Conservation (phyloP, 2,329 filamentous ascomycete genomes). For the Ceratocystis albifundus region DNA sequence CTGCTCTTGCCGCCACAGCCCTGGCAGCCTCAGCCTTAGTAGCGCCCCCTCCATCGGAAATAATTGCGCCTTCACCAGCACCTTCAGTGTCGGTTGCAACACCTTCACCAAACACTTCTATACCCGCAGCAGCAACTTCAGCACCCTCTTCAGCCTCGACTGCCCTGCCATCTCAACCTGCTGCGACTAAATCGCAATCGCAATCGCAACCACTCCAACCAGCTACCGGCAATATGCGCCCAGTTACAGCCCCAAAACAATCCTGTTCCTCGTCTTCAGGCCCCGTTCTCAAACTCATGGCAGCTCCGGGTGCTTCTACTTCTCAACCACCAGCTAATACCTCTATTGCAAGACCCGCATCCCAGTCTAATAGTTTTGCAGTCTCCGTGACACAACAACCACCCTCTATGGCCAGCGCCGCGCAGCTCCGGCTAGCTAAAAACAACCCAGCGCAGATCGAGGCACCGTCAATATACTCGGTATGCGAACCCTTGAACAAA, state of each 20-base stretch:
- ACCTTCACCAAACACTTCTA: background rate
- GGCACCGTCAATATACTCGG: slow-evolving; percentile 51
- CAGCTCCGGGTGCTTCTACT: background rate
- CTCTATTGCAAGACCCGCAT: background rate
- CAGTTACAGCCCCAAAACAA: background rate
- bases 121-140: background rate
- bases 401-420: background rate
- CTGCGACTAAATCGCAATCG: background rate
- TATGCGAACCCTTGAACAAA: slow-evolving; percentile 29
- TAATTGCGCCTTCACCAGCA: background rate
- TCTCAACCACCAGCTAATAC: background rate
- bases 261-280: background rate
- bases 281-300: slow-evolving; percentile 8
- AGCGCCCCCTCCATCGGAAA: background rate
- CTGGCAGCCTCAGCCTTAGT: slow-evolving; percentile 1
- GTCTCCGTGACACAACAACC: background rate
- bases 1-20: background rate
- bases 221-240: background rate
- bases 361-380: background rate
- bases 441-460: slow-evolving; percentile 30
- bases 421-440: slow-evolving; percentile 27
- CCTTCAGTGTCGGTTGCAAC: background rate
- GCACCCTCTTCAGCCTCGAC: background rate
- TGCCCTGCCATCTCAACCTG: background rate
- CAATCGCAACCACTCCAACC: slow-evolving; percentile 4